Conservation (phyloP, 1,284 basidiomycete species). For the Apiotrichum domesticum region DNA sequence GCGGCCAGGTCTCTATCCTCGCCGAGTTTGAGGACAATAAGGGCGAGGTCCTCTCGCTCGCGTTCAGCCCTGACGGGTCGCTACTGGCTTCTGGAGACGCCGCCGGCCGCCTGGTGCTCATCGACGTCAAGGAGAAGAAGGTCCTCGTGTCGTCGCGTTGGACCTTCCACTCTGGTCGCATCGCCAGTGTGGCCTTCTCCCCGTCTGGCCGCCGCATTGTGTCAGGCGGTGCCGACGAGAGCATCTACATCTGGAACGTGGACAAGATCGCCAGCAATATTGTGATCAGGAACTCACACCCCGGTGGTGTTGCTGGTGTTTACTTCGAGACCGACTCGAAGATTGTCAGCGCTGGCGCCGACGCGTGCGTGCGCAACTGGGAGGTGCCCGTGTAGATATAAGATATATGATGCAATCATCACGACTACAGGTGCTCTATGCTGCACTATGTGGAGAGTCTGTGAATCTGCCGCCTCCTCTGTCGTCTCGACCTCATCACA, state of each 20-base stretch:
- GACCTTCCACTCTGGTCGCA: constrained; percentile 80
- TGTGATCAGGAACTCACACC: constrained; percentile 74
- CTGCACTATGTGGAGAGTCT: neutral
- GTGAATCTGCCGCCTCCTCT: neutral
- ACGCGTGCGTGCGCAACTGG: constrained; percentile 75
- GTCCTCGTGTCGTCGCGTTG: constrained; percentile 68
- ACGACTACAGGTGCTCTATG: neutral
- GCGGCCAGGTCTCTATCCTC: constrained; percentile 18
- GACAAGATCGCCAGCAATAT: constrained; percentile 70
- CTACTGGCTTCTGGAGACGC: constrained; percentile 74
- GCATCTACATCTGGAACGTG: constrained; percentile 84
- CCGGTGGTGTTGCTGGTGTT: constrained; percentile 74
- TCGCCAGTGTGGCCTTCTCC: constrained; percentile 74
- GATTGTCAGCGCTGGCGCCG: constrained; percentile 71
- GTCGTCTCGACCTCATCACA: too few relatives aligned
- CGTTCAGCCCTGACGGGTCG: constrained; percentile 71
- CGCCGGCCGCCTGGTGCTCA: constrained; percentile 41
- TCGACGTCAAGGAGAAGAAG: constrained; percentile 61
- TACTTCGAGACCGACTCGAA: constrained; percentile 64
- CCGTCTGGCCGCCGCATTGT: constrained; percentile 67
- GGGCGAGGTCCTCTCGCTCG: constrained; percentile 65
- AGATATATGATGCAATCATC: neutral
- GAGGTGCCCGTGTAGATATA: constrained; percentile 4
- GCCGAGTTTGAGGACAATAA: constrained; percentile 62
- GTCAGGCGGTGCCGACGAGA: constrained; percentile 84